phyloP scores from a whole-genome alignment of 176 grass and related monocot genomes.

The Echinochloa phyllopogon region DNA sequence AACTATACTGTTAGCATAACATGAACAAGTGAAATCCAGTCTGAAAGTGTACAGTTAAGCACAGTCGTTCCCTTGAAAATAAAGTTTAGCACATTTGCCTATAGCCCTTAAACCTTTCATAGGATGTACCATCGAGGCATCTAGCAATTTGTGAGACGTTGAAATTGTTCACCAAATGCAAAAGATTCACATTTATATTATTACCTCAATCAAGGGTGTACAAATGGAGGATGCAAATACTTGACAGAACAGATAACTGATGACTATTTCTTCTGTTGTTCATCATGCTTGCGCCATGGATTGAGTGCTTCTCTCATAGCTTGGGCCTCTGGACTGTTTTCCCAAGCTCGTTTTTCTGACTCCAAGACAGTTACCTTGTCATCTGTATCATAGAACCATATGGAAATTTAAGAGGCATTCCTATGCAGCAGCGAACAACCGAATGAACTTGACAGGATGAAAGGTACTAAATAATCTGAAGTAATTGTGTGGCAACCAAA shows the following conservation, averaged over 20 bases:
- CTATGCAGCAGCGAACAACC: background rate
- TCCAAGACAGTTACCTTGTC: constrained; percentile 85
- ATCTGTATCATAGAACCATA: constrained; percentile 52
- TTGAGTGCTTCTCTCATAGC: constrained; percentile 85
- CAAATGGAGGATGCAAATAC: constrained; percentile 21
- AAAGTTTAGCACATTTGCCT: background rate
- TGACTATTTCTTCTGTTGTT: constrained; percentile 47
- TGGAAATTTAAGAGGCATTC: background rate
- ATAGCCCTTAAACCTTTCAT: background rate
- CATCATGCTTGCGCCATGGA: constrained; percentile 76
- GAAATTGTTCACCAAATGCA: background rate
- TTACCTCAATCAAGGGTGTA: constrained; percentile 8
- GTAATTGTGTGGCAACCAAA: background rate
- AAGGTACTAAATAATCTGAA: constrained; percentile 7
- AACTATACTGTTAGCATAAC: background rate
- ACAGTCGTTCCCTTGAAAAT: background rate
- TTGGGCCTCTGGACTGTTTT: constrained; percentile 75
- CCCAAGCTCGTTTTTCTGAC: constrained; percentile 88
- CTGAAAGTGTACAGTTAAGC: background rate
- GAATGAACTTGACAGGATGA: background rate
- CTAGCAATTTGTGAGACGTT: background rate
- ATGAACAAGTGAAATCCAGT: background rate
- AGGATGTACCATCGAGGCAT: background rate
- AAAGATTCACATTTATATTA: constrained; percentile 1
- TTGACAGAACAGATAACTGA: constrained; percentile 35